phyloP scores from a whole-genome alignment of 495 filamentous ascomycete genomes.

The Trichoderma virens region DNA sequence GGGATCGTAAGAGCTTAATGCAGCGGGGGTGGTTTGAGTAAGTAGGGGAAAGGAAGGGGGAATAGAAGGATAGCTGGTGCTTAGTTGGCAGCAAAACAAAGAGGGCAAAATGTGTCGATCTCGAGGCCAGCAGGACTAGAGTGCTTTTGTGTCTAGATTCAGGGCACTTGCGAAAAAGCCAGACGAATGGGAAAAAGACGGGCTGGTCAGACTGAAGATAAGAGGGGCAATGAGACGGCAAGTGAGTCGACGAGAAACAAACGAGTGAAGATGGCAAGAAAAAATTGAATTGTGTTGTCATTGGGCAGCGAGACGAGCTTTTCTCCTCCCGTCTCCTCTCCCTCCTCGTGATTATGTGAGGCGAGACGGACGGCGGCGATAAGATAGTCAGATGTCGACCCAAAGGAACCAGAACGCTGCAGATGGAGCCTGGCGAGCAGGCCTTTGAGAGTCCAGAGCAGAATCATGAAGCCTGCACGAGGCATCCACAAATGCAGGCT shows the following conservation, averaged over 20 bases:
- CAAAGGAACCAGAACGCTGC: neutral
- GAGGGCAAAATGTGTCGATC: neutral
- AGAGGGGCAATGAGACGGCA: neutral
- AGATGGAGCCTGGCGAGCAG: neutral
- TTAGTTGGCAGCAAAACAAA: neutral
- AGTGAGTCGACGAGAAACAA: neutral
- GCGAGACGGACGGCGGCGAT: constrained; percentile 1
- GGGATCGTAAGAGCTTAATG: neutral
- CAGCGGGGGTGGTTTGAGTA: neutral
- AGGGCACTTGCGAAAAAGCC: neutral
- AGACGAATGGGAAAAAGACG: neutral
- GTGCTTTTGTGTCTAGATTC: neutral
- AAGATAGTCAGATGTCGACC: constrained; percentile 2
- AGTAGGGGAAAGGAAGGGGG: neutral
- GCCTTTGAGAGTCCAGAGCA: neutral
- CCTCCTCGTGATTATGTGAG: constrained; percentile 7
- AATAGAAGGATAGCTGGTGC: neutral
- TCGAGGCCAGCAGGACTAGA: neutral
- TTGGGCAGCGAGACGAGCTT: constrained; percentile 4
- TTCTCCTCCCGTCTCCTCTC: neutral
- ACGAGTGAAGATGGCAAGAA: neutral
- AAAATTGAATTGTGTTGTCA: neutral
- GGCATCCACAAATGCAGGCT: constrained; percentile 4
- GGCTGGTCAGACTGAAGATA: neutral
- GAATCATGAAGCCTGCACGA: neutral